These are phyloP conservation scores for Carex littledalei DNA, from an alignment of 176 grass and related monocot genomes.

Conservation along the genomic window DNA sequence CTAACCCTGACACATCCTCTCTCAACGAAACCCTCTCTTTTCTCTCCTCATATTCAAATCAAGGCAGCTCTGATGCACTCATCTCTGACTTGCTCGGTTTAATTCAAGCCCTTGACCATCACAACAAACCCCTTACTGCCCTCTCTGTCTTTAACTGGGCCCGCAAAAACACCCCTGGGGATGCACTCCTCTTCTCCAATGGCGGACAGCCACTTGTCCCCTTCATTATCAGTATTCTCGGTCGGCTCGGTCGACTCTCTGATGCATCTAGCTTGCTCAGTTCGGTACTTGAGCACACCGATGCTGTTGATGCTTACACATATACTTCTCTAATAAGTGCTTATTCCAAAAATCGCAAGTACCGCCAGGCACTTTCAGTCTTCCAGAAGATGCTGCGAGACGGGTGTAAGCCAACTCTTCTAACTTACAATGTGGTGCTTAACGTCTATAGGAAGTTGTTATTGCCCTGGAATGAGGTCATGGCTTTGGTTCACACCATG, in stretches of 20 bases:
- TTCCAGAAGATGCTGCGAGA: slow-evolving; percentile 52
- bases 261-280: slow-evolving; percentile 51
- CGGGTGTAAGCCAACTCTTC: slow-evolving; percentile 49
- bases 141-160: slow-evolving; percentile 52
- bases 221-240: slow-evolving; percentile 47
- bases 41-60: slow-evolving; percentile 19
- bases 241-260: slow-evolving; percentile 33
- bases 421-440: slow-evolving; percentile 94
- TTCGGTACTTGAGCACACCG: slow-evolving; percentile 20
- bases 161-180: slow-evolving; percentile 37
- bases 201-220: slow-evolving; percentile 37
- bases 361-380: slow-evolving; percentile 49
- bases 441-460: slow-evolving; percentile 72
- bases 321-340: slow-evolving; percentile 69
- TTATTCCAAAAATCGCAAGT: slow-evolving; percentile 47
- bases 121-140: slow-evolving; percentile 27
- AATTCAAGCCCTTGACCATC: slow-evolving; percentile 47
- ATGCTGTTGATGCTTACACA: slow-evolving; percentile 25
- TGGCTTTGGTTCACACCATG: slow-evolving; percentile 59
- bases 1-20: neutral
- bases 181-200: slow-evolving; percentile 39
- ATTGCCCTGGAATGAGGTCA: slow-evolving; percentile 63
- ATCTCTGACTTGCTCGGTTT: slow-evolving; percentile 37
- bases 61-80: neutral
- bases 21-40: slow-evolving; percentile 41